Evolutionary conservation across 139 green algal genomes (phyloP), one percentile per base, ranked within the genome.

Genomic region (Ettlia oleoabundans): DNA sequence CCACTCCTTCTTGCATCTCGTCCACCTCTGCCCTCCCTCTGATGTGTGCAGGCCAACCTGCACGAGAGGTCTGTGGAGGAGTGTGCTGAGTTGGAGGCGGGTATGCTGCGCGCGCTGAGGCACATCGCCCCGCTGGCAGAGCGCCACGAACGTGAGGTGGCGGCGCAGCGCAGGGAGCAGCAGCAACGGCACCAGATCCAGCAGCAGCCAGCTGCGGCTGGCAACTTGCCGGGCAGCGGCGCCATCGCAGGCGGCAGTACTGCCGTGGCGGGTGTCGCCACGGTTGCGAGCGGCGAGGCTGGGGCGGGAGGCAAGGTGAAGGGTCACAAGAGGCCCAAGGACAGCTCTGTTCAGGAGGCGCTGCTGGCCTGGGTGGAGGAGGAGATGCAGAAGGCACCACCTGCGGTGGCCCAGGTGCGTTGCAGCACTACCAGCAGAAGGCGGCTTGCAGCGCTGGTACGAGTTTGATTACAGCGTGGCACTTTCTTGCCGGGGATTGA

Each of bases 21-120:
- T n/a, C n/a, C n/a, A n/a, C n/a, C n/a, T n/a, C n/a, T n/a, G n/a
- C n/a, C n/a, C n/a, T n/a, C n/a, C n/a, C n/a, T n/a, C n/a, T n/a
- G n/a, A n/a, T n/a, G n/a, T n/a, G n/a, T 65, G 55, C 55, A 65
- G 71, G 66, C 81, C 40, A 61, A 37, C 18, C 47, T 86, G 35
- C 24, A 62, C 26, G 52, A 58, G 1, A 77, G 72, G 21, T 42
- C 58, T 15, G 6, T 52, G 42, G 80, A 90, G 32, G 86, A 90
- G 78, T 82, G 86, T 55, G 15, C 24, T 32, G 61, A 84, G 78
- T 37, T 88, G 74, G 35, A 62, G 35, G 10, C 15, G 0, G 82
- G 72, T 19, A 19, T 86, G 30, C 26, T 87, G n/a, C 24, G 21
- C 24, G 73, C 86, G 58, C 22, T 83, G 3, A 3, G 33, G n/a